Conservation (phyloP, 495 filamentous ascomycete species). For the Tetracladium marchalianum region DNA sequence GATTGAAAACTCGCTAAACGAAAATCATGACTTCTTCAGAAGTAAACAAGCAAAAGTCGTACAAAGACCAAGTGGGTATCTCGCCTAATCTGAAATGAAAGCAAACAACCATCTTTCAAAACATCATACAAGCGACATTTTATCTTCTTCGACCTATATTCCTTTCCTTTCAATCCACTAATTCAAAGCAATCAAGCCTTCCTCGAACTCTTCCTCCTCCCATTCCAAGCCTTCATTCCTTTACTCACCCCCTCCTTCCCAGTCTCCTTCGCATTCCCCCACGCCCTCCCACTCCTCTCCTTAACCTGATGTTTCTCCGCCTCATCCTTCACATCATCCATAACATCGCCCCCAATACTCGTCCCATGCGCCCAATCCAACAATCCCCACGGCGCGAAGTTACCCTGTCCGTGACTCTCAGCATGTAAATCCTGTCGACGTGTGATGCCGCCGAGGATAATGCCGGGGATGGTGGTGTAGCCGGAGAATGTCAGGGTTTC, state of each 20-base stretch:
- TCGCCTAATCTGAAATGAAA: no score
- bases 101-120: no score
- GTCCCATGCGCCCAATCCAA: conserved; percentile 73
- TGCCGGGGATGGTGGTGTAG: conserved; percentile 63
- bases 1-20: no score
- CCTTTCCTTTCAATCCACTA: no score
- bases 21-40: no score
- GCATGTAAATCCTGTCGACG: conserved; percentile 61
- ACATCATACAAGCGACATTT: no score
- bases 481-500: conserved; percentile 71
- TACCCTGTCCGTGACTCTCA: conserved; percentile 48
- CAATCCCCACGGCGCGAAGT: conserved; percentile 70
- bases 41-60: no score
- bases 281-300: conserved; percentile 31
- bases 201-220: conserved; percentile 11
- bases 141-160: no score
- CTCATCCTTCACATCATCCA: conserved; percentile 46
- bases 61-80: no score
- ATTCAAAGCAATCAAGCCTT: conserved; percentile 1
- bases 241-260: conserved; percentile 30
- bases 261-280: conserved; percentile 24
- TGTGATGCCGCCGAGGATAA: conserved; percentile 67
- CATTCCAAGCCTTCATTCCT: conserved; percentile 21
- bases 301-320: conserved; percentile 48
- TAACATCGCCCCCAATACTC: conserved; percentile 42